Base-by-base conservation (phyloP, 2,329 filamentous ascomycete species). In the Colletotrichum sublineola region DNA sequence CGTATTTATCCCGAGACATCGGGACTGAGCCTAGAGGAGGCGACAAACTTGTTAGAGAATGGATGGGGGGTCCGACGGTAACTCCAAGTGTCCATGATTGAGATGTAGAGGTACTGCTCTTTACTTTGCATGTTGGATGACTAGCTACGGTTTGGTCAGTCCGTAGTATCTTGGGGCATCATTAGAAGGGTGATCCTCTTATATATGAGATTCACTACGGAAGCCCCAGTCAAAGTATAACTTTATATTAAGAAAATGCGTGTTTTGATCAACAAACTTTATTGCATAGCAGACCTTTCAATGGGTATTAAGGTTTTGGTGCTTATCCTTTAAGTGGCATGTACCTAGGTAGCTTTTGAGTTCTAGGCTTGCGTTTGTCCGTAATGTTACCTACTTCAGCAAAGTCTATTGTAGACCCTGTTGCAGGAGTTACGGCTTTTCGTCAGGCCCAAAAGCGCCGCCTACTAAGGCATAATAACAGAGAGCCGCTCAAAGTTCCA, bases 1-100 rank as follows among this genome's bases (percentile, higher is more conserved):
- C 81, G 81, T 38, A 92, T 95, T 48, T 97, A 97, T 82, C 95
- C 95, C 0, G 95, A 97, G 84, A 97, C 94, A 71, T 92, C 90
- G 68, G 94, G 95, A 0, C 81, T 97, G 78, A 91, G 90, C 74
- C 84, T 97, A 8, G 95, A 98, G 83, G 94, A 96, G 79, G 92
- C 94, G 8, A 91, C 93, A 8, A 87, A 86, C 18, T 81, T 97
- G 74, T 82, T 97, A 64, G 90, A 90, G 75, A 80, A 92, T 72
- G 92, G 91, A 7, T 97, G 92, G 92, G 94, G 94, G 0, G 90
- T 94, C 33, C 82, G 83, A 75, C 53, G 55, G 63, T 48, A 50
- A 56, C 38, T 69, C 14, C 29, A 33, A 20, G 52, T 46, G 57
- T 44, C 20, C 42, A 36, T 46, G 50, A 64, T 12, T 18, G 48